Base-by-base conservation (phyloP, 2,329 filamentous ascomycete genomes). In the Colletotrichum zoysiae region DNA sequence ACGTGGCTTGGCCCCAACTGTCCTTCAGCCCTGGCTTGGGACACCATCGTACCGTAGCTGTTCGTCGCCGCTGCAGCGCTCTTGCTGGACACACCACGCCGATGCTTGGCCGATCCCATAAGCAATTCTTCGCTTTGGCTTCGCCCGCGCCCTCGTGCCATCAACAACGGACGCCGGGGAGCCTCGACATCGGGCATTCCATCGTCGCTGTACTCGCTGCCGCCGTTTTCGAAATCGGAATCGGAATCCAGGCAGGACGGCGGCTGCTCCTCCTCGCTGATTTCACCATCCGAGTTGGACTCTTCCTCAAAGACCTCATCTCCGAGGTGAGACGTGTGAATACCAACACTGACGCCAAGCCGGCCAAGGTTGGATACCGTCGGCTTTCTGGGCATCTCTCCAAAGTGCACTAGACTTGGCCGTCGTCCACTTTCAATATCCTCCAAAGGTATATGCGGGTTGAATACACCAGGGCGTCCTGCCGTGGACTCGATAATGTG, bases 301-400 rank as follows among this genome's bases (percentile, higher is more conserved):
- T 72, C 76, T 40, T 82, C 79, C 14, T 85, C 83, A 5, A 93
- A 83, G 14, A 92, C 86, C 33, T 89, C 87, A 68, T 89, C 86
- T 11, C 90, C 86, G 2, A 97, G 82, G 67, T 90, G 89, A 74
- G 95, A 92, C 3, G 93, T 95, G 74, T 91, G 91, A 81, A 95
- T 95, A 1, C 92, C 91, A 73, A 94, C 85, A 74, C 85, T 93
- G 30, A 93, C 86, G 3, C 91, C 91, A 59, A 93, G 81, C 80
- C 87, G 86, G 74, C 83, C 80, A 23, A 89, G 78, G 20, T 82
- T 80, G 5, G 84, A 84, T 30, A 89, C 84, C 0, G 84, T 90
- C 1, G 89, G 88, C 67, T 87, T 89, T 71, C 86, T 87, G 1
- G 93, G 86, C 48, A 94, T 84, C 70, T 87, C 90, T 38, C 86